Base-by-base conservation (phyloP, 1,284 basidiomycete species). In the Xanthoconium separans region DNA sequence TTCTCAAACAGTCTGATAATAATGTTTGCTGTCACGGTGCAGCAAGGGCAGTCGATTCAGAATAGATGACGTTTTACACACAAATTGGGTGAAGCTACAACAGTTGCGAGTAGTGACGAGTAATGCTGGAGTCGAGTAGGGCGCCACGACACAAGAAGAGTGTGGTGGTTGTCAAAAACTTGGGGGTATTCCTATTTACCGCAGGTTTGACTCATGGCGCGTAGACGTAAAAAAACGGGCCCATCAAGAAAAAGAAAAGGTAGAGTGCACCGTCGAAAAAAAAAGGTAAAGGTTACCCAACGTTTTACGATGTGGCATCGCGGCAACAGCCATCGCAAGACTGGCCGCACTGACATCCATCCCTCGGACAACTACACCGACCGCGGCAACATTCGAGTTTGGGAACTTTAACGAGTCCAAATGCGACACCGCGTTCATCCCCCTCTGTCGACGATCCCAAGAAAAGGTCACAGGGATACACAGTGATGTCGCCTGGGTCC, bases 301-400 rank as follows among this genome's bases (percentile, higher is more conserved):
- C 2, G 30, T 20, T 13, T 44, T 15, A 41, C 18, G 40, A 30
- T 10, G 44, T n/a, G 36, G 18, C 46, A 22, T 20, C 39, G 2
- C 18, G 39, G 27, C 24, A 46, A 31, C 54, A 65, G 22, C 47
- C 51, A 42, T 42, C 41, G 24, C 65, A 61, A 42, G 65, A 64
- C 30, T 29, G 52, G 22, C 49, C 50, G 27, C 57, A 68, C 15
- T 58, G 48, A 20, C 67, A 69, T n/a, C 33, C 42, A 24, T 34
- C 47, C 4, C 39, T 27, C 18, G 68, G 51, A 65, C 85, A 86
- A 30, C 61, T 70, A 59, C 86, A 86, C 37, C 71, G 69, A 3
- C 85, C 84, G 4, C 77, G 78, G 63, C 85, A 87, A 59, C 84
- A 87, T 61, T 84, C 79, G 54, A 87, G 71, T 65, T 83, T 85